A percentile compares a stretch with the other conserved stretches of the same genome.
Conservation (phyloP, 1,139 yeast genomes). For the Hyphopichia pseudoburtonii region DNA sequence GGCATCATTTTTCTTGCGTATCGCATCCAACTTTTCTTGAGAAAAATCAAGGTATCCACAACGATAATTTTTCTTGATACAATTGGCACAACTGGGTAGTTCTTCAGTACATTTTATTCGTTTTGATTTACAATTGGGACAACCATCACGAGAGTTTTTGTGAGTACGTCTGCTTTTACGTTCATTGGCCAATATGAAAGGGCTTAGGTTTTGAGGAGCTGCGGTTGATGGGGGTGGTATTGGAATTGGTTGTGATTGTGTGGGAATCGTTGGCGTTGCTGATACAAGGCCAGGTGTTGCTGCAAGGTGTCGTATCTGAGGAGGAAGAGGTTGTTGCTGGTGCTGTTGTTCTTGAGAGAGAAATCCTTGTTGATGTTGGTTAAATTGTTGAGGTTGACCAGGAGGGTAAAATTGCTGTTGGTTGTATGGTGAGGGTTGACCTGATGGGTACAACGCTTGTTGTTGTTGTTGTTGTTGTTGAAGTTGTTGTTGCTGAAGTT, state of each 20-base stretch:
- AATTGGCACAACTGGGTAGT: slow-evolving; percentile 42
- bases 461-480: not conserved
- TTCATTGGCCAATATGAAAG: slow-evolving; percentile 12
- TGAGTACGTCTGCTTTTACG: slow-evolving; percentile 45
- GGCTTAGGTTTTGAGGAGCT: not conserved
- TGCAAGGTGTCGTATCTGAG: too few species aligned
- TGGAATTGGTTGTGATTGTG: not conserved
- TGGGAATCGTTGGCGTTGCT: not conserved
- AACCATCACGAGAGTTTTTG: slow-evolving; percentile 45
- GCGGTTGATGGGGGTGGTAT: not conserved
- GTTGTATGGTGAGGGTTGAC: not conserved
- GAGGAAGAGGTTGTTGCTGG: not conserved
- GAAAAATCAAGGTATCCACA: slow-evolving; percentile 49
- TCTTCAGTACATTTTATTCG: slow-evolving; percentile 48
- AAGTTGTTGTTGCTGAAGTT: not conserved
- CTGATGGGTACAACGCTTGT: not conserved
- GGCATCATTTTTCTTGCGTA: slow-evolving; percentile 32
- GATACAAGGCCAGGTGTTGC: not conserved
- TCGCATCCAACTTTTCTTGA: slow-evolving; percentile 32
- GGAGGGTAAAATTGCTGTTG: not conserved
- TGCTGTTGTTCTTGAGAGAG: not conserved
- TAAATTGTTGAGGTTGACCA: not conserved
- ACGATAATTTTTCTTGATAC: slow-evolving; percentile 36
- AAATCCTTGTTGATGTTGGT: not conserved
- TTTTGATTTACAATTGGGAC: slow-evolving; percentile 47